Conservation (phyloP, 257 asterid species). For the Penstemon barbatus region DNA sequence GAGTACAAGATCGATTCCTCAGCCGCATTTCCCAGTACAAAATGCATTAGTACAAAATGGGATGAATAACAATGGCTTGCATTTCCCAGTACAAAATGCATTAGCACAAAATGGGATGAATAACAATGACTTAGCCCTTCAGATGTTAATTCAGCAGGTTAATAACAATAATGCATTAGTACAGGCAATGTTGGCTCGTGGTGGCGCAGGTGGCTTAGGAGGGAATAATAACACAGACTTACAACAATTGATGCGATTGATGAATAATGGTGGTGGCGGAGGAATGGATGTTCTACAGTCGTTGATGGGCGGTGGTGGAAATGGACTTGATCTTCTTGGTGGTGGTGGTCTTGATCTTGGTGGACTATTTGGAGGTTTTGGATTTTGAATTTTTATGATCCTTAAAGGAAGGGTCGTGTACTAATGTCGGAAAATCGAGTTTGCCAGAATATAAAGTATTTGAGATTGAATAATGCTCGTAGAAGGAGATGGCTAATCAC, state of each 20-base stretch:
- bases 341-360: constrained; percentile 48
- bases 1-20: background rate
- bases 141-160: too few relatives aligned
- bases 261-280: background rate
- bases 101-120: too few relatives aligned
- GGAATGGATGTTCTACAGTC: background rate
- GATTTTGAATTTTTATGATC: background rate
- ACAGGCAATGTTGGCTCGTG: constrained; percentile 31
- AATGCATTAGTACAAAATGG: too few relatives aligned
- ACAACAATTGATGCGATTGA: background rate
- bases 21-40: background rate
- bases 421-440: too few relatives aligned
- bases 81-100: too few relatives aligned
- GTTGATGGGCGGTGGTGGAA: background rate
- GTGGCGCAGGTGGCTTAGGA: constrained; percentile 9
- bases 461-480: too few relatives aligned
- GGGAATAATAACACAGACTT: background rate
- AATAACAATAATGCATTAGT: constrained; percentile 3
- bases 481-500: too few relatives aligned
- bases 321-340: background rate
- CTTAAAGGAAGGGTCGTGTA: too few relatives aligned
- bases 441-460: too few relatives aligned
- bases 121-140: too few relatives aligned
- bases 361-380: constrained; percentile 34
- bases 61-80: too few relatives aligned